These are phyloP conservation scores for Pleomassaria siparia DNA, from an alignment of 2,329 filamentous ascomycete genomes.

Conservation along the genomic window DNA sequence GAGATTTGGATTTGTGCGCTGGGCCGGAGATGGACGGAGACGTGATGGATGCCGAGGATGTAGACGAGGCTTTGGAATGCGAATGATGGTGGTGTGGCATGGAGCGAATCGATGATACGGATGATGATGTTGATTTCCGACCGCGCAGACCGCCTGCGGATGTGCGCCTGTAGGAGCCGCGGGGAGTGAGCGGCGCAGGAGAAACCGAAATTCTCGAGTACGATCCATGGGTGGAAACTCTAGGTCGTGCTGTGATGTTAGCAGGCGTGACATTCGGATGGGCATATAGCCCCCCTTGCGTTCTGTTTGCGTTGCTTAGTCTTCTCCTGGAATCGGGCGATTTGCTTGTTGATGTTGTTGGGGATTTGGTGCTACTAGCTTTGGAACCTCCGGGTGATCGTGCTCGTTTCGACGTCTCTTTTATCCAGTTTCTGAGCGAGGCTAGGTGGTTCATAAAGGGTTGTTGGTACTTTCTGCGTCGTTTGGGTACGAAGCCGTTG, in stretches of 20 bases:
- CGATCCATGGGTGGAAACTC: constrained; percentile 48
- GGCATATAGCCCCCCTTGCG: constrained; percentile 32
- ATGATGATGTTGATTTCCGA: constrained; percentile 93
- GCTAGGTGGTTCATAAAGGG: constrained; percentile 68
- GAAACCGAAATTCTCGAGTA: constrained; percentile 72
- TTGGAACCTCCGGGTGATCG: constrained; percentile 38
- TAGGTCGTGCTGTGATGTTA: constrained; percentile 44
- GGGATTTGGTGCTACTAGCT: constrained; percentile 37
- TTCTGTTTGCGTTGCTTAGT: constrained; percentile 38
- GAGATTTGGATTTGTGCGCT: constrained; percentile 69
- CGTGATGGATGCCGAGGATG: constrained; percentile 71
- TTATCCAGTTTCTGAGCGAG: constrained; percentile 71
- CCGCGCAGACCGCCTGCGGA: constrained; percentile 84
- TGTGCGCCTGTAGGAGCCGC: constrained; percentile 79
- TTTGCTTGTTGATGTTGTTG: constrained; percentile 30
- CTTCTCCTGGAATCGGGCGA: constrained; percentile 37
- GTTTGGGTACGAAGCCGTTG: constrained; percentile 59
- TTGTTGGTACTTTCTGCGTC: constrained; percentile 60
- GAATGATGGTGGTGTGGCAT: constrained; percentile 75
- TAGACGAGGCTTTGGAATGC: constrained; percentile 93
- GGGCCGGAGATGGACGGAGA: constrained; percentile 46
- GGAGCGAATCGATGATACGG: constrained; percentile 87
- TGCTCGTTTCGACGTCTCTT: constrained; percentile 56
- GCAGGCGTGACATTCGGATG: constrained; percentile 43
- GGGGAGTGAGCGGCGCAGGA: constrained; percentile 83